Base-by-base conservation (phyloP, 2,329 filamentous ascomycete species). In the Apiospora rasikravindrae region DNA sequence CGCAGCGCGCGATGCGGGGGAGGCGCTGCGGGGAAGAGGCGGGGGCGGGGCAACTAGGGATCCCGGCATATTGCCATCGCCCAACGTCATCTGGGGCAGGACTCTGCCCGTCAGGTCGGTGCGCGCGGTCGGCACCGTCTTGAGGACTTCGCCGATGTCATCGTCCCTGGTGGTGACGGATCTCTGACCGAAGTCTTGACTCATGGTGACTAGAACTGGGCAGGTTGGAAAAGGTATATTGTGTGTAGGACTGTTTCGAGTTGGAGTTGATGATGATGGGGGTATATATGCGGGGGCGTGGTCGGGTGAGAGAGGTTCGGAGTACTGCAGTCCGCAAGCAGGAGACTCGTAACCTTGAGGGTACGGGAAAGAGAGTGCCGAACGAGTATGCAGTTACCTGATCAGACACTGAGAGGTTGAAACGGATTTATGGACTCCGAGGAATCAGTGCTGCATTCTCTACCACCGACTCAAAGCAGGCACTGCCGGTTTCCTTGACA, bases 1-100 rank as follows among this genome's bases (percentile, higher is more conserved):
- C 10, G 73, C 74, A n/a, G 71, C 71, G 13, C 71, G 64, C 80
- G 73, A 22, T 22, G 47, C 47, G 4, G 88, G 81, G 37, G 70
- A 57, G 4, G 64, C 47, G 19, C 51, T 45, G 24, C 24, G 64
- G 40, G 66, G 61, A 2, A 69, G 71, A 11, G 71, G 67, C n/a
- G 71, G 70, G 4, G 69, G 71, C 19, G 71, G 71, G 26, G 69
- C 67, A 7, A 47, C 47, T 8, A 51, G 57, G 7, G 69, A 71
- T 3, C 77, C 74, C 45, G 40, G 71, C 45, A 45, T 68, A 13
- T 68, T 44, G 13, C 66, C 66, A 14, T 68, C 66, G 71, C 71
- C 67, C 26, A 73, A 66, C 14, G 26, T 71, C 71, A 73, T 73
- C 40, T 53, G 49, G 26, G 71, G 71, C 13, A 73, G 67, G 14